Percentiles rank a stretch among this genome's conserved stretches.
phyloP scores from a whole-genome alignment of 2,329 filamentous ascomycete genomes.

The Lasiodiplodia citricola region DNA sequence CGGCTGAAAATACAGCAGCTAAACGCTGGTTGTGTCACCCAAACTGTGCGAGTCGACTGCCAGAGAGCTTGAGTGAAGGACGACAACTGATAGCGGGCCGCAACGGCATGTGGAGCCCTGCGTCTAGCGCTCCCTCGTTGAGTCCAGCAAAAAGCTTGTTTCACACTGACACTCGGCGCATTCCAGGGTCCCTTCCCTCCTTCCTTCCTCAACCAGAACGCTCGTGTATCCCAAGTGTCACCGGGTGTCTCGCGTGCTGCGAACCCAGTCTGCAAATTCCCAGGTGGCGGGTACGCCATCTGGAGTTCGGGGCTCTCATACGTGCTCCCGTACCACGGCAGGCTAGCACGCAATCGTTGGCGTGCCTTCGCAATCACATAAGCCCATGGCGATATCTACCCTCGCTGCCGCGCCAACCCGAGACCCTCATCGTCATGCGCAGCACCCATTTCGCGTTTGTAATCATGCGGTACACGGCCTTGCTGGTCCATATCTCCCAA shows the following conservation, averaged over 20 bases:
- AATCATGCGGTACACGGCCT: not conserved
- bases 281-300: not conserved
- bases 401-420: constrained; percentile 14
- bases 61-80: too few species aligned
- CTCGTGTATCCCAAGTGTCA: too few species aligned
- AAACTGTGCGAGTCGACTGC: too few species aligned
- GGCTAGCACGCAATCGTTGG: constrained; percentile 18
- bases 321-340: not conserved
- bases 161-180: not conserved
- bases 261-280: not conserved
- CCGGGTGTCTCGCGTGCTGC: too few species aligned
- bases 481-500: constrained; percentile 3
- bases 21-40: too few species aligned
- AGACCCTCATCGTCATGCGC: constrained; percentile 15
- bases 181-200: not conserved
- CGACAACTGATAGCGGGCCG: not conserved
- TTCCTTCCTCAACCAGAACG: not conserved
- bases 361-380: constrained; percentile 20
- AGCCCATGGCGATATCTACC: constrained; percentile 22
- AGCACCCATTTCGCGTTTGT: constrained; percentile 2
- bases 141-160: constrained; percentile 2
- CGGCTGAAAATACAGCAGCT: too few species aligned
- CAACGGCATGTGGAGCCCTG: not conserved
- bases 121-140: not conserved
- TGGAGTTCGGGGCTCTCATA: not conserved